Base-by-base conservation (phyloP, 2,329 filamentous ascomycete genomes). In the Pestalotiopsis sp. region DNA sequence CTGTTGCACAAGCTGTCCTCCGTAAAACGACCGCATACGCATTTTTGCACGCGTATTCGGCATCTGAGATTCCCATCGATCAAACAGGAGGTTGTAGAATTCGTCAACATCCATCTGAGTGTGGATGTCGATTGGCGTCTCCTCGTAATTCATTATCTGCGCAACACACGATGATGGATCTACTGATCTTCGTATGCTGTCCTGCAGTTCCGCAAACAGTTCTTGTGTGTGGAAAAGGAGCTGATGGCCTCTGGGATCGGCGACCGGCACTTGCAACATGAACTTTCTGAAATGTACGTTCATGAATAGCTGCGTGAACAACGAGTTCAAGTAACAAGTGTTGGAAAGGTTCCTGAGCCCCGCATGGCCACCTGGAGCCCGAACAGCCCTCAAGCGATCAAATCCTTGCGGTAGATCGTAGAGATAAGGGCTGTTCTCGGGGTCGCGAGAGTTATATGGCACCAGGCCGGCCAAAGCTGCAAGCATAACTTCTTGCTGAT, bases 41-140 rank as follows among this genome's bases (percentile, higher is more conserved):
- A 88, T 89, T 78, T 93, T 97, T 40, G 89, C 88, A n/a, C 89
- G 85, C 1, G 84, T 79, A 10, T 87, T 86, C 20, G 86, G 79
- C 71, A 98, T 89, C 74, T 97, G 93, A 9, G 89, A 88, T 76
- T 99, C 97, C 88, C 94, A 94, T 30, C 94, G 89, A 78, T 97
- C 94, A 73, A 98, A 96, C 0, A 99, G 86, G 4, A 97, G 86
- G 74, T 96, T 97, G 82, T 97, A 98, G 77, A 98, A 99, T 77
- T 98, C 94, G 73, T 98, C 96, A 4, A 98, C 96, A 76, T 99
- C 96, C 93, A 99, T 98, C 78, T 99, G 96, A 68, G 92, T 89
- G 67, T 91, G 89, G 30, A 97, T 91, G 78, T 98, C 94, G 70
- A 99, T 97, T 17, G 88, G 85, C 2, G 89, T 86, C 68, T 94